A percentile compares a stretch with the other conserved stretches of the same genome.
phyloP scores from a whole-genome alignment of 306 rosid species.

The Ziziphus jujuba region DNA sequence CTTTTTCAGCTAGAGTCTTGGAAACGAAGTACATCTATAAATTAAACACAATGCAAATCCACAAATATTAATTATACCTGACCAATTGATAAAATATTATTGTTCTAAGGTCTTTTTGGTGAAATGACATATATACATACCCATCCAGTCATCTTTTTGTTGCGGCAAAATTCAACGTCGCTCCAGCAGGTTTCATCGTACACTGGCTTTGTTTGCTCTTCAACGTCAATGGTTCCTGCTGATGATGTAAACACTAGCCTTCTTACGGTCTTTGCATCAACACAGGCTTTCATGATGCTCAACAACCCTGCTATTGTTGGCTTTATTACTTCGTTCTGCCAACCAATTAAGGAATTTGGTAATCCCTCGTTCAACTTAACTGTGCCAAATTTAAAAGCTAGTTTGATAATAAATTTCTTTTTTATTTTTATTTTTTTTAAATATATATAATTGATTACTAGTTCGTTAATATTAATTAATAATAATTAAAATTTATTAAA shows the following conservation, averaged over 20 bases:
- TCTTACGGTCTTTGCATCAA: constrained; percentile 52
- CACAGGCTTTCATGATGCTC: constrained; percentile 66
- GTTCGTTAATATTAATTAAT: too few species aligned
- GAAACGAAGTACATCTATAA: constrained; percentile 76
- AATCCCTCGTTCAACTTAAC: neutral
- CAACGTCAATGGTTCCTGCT: constrained; percentile 51
- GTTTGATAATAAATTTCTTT: too few species aligned
- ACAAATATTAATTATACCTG: too few species aligned
- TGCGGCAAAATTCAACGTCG: constrained; percentile 52
- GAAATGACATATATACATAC: constrained; percentile 37
- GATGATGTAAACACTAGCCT: constrained; percentile 77
- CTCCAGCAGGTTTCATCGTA: constrained; percentile 65
- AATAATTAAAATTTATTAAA: too few species aligned
- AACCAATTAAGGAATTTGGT: neutral
- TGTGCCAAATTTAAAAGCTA: too few species aligned
- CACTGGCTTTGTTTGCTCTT: constrained; percentile 26
- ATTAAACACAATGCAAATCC: neutral
- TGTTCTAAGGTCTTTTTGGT: neutral
- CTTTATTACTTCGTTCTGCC: constrained; percentile 77
- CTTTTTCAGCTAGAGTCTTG: constrained; percentile 78
- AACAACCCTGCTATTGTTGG: constrained; percentile 63
- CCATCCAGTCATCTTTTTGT: constrained; percentile 74
- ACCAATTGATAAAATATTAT: neutral
- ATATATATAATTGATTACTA: too few species aligned
- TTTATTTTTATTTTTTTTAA: too few species aligned